Conservation (phyloP, 176 grass and related monocot species). For the Avena sativa region DNA sequence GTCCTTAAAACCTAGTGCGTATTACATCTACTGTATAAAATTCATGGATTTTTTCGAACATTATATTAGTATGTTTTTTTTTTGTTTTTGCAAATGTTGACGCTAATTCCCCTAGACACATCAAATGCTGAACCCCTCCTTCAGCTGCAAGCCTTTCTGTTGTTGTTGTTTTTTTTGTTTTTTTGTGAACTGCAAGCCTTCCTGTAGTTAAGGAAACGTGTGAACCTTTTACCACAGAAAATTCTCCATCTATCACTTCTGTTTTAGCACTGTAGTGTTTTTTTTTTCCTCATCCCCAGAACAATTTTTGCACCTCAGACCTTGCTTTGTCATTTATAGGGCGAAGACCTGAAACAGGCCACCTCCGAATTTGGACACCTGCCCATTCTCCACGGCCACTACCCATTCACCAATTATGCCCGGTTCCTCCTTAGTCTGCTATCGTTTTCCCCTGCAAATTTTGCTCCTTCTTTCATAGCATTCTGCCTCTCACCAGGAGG, state of each 20-base stretch:
- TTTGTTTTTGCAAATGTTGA: no score
- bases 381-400: conserved; percentile 23
- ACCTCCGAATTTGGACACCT: not conserved
- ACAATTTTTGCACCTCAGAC: conserved; percentile 45
- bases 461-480: conserved; percentile 6
- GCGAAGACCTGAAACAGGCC: conserved; percentile 11
- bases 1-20: no score
- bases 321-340: conserved; percentile 56
- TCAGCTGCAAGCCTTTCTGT: not conserved
- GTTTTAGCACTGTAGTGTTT: not conserved
- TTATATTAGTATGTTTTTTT: no score
- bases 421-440: conserved; percentile 37
- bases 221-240: conserved; percentile 36
- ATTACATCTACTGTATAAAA: no score
- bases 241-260: not conserved
- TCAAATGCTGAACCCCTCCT: no score
- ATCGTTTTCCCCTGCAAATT: not conserved
- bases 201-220: not conserved
- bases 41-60: no score
- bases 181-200: no score
- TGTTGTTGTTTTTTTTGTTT: not conserved
- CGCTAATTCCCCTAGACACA: no score
- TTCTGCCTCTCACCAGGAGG: conserved; percentile 20
- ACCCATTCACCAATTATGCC: conserved; percentile 24
- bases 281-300: not conserved